Evolutionary conservation across 1,284 basidiomycete species (phyloP).

Genomic region (Ganoderma boninense): DNA sequence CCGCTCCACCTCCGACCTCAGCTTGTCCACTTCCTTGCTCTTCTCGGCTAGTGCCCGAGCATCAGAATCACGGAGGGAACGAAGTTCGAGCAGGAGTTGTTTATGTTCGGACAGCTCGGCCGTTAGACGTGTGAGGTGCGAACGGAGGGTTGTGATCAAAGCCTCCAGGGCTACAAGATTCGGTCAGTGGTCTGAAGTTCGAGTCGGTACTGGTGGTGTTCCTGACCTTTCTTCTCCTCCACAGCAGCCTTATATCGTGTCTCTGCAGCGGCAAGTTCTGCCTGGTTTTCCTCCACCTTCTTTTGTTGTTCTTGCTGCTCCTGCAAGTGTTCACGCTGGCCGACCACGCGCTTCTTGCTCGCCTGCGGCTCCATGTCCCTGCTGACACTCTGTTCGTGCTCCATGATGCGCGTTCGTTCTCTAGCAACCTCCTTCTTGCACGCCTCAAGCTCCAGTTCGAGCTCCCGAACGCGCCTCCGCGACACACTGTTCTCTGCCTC

Average conservation of each 20-base stretch:
- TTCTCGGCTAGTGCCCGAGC: conserved; percentile 66
- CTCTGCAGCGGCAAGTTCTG: conserved; percentile 33
- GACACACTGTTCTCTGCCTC: conserved; percentile 86
- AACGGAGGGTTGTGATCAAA: conserved; percentile 73
- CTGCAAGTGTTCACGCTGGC: conserved; percentile 18
- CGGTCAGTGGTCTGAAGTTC: background rate
- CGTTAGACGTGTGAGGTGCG: conserved; percentile 80
- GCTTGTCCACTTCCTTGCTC: conserved; percentile 64
- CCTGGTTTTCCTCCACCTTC: conserved; percentile 32
- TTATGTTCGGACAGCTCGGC: conserved; percentile 80
- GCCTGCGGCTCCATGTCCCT: conserved; percentile 34
- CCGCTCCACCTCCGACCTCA: conserved; percentile 76
- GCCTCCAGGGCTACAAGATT: conserved; percentile 72
- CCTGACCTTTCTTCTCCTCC: conserved; percentile 84
- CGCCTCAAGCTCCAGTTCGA: conserved; percentile 83
- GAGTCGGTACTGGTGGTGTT: conserved; percentile 10
- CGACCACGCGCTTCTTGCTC: conserved; percentile 17
- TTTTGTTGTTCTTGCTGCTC: conserved; percentile 25
- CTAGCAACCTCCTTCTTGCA: conserved; percentile 76
- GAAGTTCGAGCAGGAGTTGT: conserved; percentile 69
- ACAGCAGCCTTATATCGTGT: conserved; percentile 74
- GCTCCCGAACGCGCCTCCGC: conserved; percentile 77
- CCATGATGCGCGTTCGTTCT: conserved; percentile 69
- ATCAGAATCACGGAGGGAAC: conserved; percentile 69
- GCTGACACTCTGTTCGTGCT: conserved; percentile 53